Evolutionary conservation across 2,329 filamentous ascomycete species (phyloP).

Genomic region (Botrytis paeoniae): DNA sequence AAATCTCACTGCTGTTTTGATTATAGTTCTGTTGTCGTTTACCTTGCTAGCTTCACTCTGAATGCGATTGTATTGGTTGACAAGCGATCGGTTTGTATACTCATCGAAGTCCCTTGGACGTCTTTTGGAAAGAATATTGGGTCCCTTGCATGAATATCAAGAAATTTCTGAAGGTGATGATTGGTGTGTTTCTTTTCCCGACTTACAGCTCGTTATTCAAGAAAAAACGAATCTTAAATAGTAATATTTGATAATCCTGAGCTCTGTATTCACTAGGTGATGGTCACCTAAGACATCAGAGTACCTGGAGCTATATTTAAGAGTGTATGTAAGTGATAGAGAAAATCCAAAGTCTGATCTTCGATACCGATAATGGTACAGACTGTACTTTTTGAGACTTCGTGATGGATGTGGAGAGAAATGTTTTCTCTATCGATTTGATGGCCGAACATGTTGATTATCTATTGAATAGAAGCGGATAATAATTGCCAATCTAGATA

Average conservation of each 20-base stretch:
- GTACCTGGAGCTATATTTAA: background rate
- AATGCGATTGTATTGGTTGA: too few relatives aligned
- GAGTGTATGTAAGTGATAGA: background rate
- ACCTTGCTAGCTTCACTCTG: background rate
- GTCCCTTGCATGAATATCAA: background rate
- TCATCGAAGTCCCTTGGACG: background rate
- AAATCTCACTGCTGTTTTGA: accelerated
- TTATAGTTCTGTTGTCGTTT: background rate
- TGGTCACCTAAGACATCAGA: background rate
- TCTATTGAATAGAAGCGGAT: background rate
- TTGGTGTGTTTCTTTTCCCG: background rate
- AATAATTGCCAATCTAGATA: background rate
- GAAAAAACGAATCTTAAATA: background rate
- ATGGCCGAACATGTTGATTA: background rate
- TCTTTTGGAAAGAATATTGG: background rate
- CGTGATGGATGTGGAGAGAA: background rate
- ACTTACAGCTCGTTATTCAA: background rate
- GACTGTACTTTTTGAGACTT: background rate
- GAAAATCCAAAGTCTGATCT: background rate
- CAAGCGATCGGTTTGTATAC: background rate
- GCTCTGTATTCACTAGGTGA: background rate
- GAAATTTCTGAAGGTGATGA: too few relatives aligned
- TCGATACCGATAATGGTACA: background rate
- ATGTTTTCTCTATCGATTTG: background rate
- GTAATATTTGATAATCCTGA: background rate